These are phyloP conservation scores for Colletotrichum brevisporum DNA, from an alignment of 2,329 filamentous ascomycete species.

Conservation along the genomic window DNA sequence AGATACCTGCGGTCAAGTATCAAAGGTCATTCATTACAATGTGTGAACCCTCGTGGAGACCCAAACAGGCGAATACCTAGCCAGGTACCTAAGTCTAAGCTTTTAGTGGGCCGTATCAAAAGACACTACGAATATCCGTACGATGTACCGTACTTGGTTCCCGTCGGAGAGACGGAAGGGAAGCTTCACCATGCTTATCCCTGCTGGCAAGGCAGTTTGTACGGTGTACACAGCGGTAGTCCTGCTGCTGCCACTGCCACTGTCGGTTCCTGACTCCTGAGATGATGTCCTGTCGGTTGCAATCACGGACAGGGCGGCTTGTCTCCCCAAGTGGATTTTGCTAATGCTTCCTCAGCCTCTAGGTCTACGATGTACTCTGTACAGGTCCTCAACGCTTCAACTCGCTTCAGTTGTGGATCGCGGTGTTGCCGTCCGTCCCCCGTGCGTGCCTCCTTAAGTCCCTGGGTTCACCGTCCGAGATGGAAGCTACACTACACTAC, in stretches of 20 bases:
- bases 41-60: slow-evolving; percentile 31
- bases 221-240: no score
- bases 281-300: slow-evolving; percentile 19
- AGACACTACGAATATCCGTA: neutral
- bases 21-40: neutral
- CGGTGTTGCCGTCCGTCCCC: slow-evolving; percentile 14
- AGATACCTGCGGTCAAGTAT: neutral
- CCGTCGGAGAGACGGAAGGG: neutral
- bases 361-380: no score
- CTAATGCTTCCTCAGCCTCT: neutral
- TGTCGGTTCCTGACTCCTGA: neutral
- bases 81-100: slow-evolving; percentile 19
- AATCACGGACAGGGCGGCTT: neutral
- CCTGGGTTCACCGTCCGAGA: slow-evolving; percentile 15
- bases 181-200: no score
- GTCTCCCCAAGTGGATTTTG: no score
- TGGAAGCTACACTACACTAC: slow-evolving; percentile 31
- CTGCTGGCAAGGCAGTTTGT: no score
- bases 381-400: neutral
- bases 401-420: slow-evolving; percentile 32
- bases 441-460: neutral
- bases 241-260: no score
- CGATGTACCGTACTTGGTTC: neutral
- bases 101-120: slow-evolving; percentile 29
- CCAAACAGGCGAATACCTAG: slow-evolving; percentile 5